Conservation (phyloP, 2,329 filamentous ascomycete species). For the Colletotrichum sp. region DNA sequence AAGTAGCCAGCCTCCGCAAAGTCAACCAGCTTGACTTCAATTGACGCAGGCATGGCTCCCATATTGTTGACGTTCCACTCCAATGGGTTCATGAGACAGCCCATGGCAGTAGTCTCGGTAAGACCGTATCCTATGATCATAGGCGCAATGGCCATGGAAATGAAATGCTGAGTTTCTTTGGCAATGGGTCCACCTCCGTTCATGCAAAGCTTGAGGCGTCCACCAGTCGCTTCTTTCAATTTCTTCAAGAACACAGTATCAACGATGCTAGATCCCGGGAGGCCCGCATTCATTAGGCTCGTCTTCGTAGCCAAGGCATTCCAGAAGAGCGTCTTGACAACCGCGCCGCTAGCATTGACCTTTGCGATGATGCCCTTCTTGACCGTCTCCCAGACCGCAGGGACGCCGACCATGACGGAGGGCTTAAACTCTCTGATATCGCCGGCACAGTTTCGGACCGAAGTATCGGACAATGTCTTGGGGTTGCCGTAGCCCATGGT, state of each 20-base stretch:
- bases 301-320: constrained; percentile 59
- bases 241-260: constrained; percentile 89
- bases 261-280: constrained; percentile 71
- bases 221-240: constrained; percentile 88
- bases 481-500: constrained; percentile 91
- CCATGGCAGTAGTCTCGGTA: constrained; percentile 84
- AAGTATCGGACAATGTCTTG: constrained; percentile 81
- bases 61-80: constrained; percentile 77
- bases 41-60: constrained; percentile 73
- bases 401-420: constrained; percentile 83
- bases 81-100: constrained; percentile 74
- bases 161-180: constrained; percentile 85
- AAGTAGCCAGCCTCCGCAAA: constrained; percentile 84
- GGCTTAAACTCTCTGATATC: constrained; percentile 88
- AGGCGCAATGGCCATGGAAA: constrained; percentile 85
- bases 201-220: constrained; percentile 79
- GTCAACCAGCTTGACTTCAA: constrained; percentile 87
- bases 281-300: constrained; percentile 53
- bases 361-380: constrained; percentile 88
- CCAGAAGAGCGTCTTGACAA: constrained; percentile 80
- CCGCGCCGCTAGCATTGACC: constrained; percentile 69
- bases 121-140: constrained; percentile 91
- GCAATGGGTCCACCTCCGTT: constrained; percentile 86
- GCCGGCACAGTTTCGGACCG: constrained; percentile 84
- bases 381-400: constrained; percentile 88